Conservation (phyloP, 2,329 filamentous ascomycete genomes). For the Tolypocladium guangdongense region DNA sequence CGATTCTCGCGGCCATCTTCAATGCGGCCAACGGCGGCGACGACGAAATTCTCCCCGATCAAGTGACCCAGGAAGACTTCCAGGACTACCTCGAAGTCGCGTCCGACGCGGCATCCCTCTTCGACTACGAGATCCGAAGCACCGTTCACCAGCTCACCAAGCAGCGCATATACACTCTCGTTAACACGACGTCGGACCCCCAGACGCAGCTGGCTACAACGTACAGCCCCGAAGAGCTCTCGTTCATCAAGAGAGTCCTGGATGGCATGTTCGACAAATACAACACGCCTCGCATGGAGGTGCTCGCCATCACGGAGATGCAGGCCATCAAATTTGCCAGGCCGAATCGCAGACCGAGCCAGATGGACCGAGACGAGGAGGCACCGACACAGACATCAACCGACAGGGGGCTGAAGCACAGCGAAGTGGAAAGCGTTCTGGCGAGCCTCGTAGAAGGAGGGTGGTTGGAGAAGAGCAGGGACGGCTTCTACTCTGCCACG, state of each 20-base stretch:
- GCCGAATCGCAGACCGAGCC: constrained; percentile 29
- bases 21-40: constrained; percentile 35
- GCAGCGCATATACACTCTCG: constrained; percentile 65
- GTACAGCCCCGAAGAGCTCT: constrained; percentile 72
- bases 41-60: constrained; percentile 37
- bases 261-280: constrained; percentile 87
- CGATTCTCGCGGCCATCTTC: constrained; percentile 66
- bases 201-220: constrained; percentile 80
- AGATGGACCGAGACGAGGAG: constrained; percentile 16
- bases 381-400: constrained; percentile 21
- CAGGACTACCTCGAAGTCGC: constrained; percentile 57
- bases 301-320: constrained; percentile 70
- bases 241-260: constrained; percentile 77
- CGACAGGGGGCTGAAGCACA: constrained; percentile 56
- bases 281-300: constrained; percentile 70
- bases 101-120: constrained; percentile 61
- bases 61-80: constrained; percentile 60
- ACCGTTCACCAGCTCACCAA: constrained; percentile 56
- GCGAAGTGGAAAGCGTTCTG: constrained; percentile 66
- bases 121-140: constrained; percentile 81
- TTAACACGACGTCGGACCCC: constrained; percentile 79
- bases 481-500: constrained; percentile 65
- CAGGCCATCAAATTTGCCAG: constrained; percentile 63
- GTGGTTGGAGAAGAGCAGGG: constrained; percentile 69
- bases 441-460: constrained; percentile 61